phyloP scores from a whole-genome alignment of 441 rosid genomes.

The Manihot esculenta region DNA sequence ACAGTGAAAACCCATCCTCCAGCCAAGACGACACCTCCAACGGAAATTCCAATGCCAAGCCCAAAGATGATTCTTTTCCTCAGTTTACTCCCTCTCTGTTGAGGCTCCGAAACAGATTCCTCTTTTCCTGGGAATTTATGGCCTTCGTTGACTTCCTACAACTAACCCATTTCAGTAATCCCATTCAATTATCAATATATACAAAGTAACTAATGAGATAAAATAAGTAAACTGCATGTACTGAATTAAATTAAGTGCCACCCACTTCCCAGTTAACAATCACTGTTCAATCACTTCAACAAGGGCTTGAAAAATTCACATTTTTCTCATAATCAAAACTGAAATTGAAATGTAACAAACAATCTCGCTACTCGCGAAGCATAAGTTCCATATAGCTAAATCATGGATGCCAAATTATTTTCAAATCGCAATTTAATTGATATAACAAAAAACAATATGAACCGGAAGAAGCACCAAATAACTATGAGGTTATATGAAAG shows the following conservation, averaged over 20 bases:
- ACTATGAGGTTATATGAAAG: neutral
- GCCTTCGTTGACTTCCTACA: slow-evolving; percentile 56
- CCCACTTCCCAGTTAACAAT: neutral
- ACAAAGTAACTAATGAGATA: neutral
- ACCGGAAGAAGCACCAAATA: neutral
- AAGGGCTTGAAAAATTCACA: neutral
- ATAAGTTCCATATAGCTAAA: neutral
- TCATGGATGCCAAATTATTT: neutral
- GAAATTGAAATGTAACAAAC: neutral
- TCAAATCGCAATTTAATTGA: neutral
- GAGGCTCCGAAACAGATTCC: slow-evolving; percentile 39
- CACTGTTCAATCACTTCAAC: neutral
- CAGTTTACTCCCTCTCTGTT: slow-evolving; percentile 56
- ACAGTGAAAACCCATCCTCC: slow-evolving; percentile 82
- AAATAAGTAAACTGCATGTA: neutral
- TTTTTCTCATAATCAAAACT: neutral
- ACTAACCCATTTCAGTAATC: slow-evolving; percentile 35
- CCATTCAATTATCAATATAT: neutral
- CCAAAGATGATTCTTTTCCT: slow-evolving; percentile 76
- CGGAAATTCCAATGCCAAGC: slow-evolving; percentile 69
- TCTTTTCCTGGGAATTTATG: slow-evolving; percentile 34
- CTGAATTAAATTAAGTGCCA: neutral
- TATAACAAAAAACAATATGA: neutral
- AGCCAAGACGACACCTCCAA: slow-evolving; percentile 74
- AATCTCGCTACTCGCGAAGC: neutral